Base-by-base conservation (phyloP, 2,329 filamentous ascomycete genomes). In the Alternaria incomplexa region DNA sequence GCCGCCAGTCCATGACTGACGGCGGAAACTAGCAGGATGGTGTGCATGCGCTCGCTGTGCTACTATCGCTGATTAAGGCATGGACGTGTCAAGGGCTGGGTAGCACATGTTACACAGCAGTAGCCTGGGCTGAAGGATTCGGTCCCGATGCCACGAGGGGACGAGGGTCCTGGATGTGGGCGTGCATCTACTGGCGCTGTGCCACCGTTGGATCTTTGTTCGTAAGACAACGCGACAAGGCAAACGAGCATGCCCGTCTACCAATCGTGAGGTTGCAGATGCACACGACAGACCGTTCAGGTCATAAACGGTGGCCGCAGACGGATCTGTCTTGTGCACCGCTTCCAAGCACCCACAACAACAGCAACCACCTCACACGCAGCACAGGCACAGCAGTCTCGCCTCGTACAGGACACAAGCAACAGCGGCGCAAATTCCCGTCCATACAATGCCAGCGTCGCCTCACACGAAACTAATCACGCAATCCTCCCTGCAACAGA, bases 11-110 rank as follows among this genome's bases (percentile, higher is more conserved):
- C 47, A 52, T 58, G 45, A 71, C 68, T 77, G 75, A 78, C 75
- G 74, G 74, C 73, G 77, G 77, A 72, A 73, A 69, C 77, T 78
- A 78, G 74, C 68, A 72, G 56, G 52, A 53, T 53, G 28, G 61
- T 55, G 67, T 69, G 71, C 69, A 73, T 73, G 71, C 67, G 64
- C 62, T 59, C 28, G 51, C 40, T 58, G 52, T 61, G 26, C 30
- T 61, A 47, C 52, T 62, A 45, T 71, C 71, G 66, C 71, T 72
- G 66, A 66, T 68, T 59, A 62, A 71, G 70, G 74, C 69, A 65
- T 72, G 72, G 73, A 65, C 64, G 64, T 67, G 44, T 62, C 56
- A 59, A 59, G 56, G 30, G 69, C 69, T 71, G 50, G 48, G 20
- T 52, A 23, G 20, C 48, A 52, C 48, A 22, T 22, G 74, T 79